A percentile compares a stretch with the other conserved stretches of the same genome.
Conservation (phyloP, 106 monocot genomes). For the Dioscorea zingiberensis region DNA sequence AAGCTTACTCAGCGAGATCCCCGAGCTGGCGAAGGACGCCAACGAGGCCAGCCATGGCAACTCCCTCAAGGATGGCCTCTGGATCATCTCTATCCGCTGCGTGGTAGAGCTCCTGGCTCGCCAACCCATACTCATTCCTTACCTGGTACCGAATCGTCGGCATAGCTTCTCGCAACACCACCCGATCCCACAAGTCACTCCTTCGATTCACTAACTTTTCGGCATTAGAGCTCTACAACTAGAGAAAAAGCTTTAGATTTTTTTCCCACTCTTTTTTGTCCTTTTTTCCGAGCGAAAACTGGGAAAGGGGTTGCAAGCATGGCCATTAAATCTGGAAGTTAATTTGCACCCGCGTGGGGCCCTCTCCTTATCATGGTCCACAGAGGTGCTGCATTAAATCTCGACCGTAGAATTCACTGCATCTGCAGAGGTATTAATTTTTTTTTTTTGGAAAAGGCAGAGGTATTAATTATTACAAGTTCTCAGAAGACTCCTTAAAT, state of each 20-base stretch:
- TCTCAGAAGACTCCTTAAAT: too few relatives aligned
- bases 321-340: too few relatives aligned
- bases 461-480: too few relatives aligned
- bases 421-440: too few relatives aligned
- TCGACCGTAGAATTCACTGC: too few relatives aligned
- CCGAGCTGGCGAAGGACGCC: conserved; percentile 96
- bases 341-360: too few relatives aligned
- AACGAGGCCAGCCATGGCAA: conserved; percentile 97
- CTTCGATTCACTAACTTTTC: conserved; percentile 8
- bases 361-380: too few relatives aligned
- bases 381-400: too few relatives aligned
- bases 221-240: conserved; percentile 19
- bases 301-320: too few relatives aligned
- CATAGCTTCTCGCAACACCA: conserved; percentile 27
- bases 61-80: conserved; percentile 94
- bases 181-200: not conserved
- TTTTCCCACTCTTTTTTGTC: not conserved
- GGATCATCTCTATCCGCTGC: conserved; percentile 82
- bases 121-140: conserved; percentile 80
- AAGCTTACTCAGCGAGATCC: conserved; percentile 85
- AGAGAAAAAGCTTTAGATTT: not conserved
- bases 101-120: conserved; percentile 77
- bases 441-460: too few relatives aligned
- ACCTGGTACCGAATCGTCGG: conserved; percentile 79
- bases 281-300: too few relatives aligned